Evolutionary conservation across 1,139 yeast genomes (phyloP), one percentile per base, ranked within the genome.

Genomic region (Debaryomycetaceae sp.): DNA sequence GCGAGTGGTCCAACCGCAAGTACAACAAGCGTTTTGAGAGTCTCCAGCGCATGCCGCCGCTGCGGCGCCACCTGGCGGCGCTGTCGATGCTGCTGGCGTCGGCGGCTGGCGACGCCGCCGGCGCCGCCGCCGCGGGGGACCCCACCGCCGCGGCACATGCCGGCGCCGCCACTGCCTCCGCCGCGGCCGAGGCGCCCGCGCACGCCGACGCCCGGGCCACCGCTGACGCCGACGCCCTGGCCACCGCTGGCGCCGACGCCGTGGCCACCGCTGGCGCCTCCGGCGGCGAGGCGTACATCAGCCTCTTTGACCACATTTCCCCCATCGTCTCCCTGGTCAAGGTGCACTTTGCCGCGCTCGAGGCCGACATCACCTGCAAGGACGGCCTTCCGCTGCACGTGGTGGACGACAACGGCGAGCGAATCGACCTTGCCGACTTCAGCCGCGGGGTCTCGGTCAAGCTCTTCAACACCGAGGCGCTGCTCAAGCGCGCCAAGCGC

Each of bases 331-430:
- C 53, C 2, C 44, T 56, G 2, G 40, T 63, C 7, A 56, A 51
- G 36, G 33, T 59, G 16, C 48, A 48, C 15, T 39, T 63, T 9
- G 37, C 54, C 3, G 44, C 51, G 14, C 30, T 65, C 13, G 61
- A 58, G 34, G 51, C 60, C 1, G 67, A 63, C 35, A 49, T 67
- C 10, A 51, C 63, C 12, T 65, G 72, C 38, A 65, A 65, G 34
- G 74, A 67, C 37, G 61, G 62, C 4, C 46, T 68, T 13, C 74
- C 74, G 0, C 49, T 54, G 30, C 61, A 58, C 31, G 38, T 39
- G 1, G 43, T 60, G 8, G 66, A 61, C 29, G 37, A 38, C 2
- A 31, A 53, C 1, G 46, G 44, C 3, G 39, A 52, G 25, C 51
- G 58, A 5, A 41, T 61, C 14, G 65, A 68, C 39, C 45, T 68